Percentiles rank a stretch among this genome's conserved stretches.
These are phyloP conservation scores for Blastobotrys chiropterorum DNA, from an alignment of 805 yeast species.

Conservation along the genomic window DNA sequence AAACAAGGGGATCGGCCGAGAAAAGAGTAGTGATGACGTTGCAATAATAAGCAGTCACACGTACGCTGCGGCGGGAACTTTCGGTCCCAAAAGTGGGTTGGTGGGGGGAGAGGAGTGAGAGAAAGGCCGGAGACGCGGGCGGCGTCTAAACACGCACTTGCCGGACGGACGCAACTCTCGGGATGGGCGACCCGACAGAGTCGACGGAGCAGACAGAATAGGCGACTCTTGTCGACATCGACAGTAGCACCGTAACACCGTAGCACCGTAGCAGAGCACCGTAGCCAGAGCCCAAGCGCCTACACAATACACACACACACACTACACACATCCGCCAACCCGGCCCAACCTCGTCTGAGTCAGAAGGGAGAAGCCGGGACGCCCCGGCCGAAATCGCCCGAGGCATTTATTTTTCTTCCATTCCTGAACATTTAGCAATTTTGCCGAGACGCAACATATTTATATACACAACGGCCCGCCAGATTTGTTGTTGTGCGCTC, in stretches of 20 bases:
- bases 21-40: neutral
- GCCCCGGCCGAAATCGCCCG: neutral
- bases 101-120: neutral
- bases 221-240: too few species aligned
- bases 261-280: too few species aligned
- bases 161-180: too few species aligned
- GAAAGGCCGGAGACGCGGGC: neutral
- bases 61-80: neutral
- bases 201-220: too few species aligned
- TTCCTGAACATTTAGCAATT: neutral
- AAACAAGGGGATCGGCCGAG: neutral
- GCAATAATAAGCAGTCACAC: neutral
- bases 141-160: too few species aligned
- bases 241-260: too few species aligned
- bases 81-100: neutral
- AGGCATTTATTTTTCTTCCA: neutral
- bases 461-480: neutral
- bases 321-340: too few species aligned
- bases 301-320: too few species aligned
- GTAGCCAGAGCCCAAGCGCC: too few species aligned
- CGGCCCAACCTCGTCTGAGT: too few species aligned
- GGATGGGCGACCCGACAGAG: too few species aligned
- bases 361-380: neutral
- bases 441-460: neutral
- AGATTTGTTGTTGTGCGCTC: neutral